Percentiles rank a stretch among this genome's conserved stretches.
phyloP scores from a whole-genome alignment of 495 filamentous ascomycete genomes.

The Neurospora sp. region DNA sequence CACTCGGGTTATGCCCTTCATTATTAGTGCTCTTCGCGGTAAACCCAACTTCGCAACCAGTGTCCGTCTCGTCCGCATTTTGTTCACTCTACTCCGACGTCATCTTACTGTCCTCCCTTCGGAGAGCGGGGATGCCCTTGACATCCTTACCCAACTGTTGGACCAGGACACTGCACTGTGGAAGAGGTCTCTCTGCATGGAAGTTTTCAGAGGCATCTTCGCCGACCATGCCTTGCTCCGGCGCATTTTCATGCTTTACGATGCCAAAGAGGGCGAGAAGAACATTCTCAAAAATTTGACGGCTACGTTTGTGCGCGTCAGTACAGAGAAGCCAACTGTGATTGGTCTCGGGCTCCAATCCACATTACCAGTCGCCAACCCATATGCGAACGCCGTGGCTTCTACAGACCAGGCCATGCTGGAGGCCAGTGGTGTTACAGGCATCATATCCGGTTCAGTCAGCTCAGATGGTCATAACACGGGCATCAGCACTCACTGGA shows the following conservation, averaged over 20 bases:
- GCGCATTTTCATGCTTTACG: slow-evolving; percentile 71
- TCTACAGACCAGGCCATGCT: slow-evolving; percentile 72
- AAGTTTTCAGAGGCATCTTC: slow-evolving; percentile 77
- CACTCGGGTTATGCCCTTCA: slow-evolving; percentile 72
- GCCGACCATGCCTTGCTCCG: slow-evolving; percentile 66
- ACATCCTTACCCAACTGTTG: slow-evolving; percentile 76
- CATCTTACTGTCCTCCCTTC: slow-evolving; percentile 63
- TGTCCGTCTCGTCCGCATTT: slow-evolving; percentile 68
- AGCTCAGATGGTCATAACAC: slow-evolving; percentile 51
- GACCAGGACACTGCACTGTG: slow-evolving; percentile 75
- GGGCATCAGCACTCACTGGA: slow-evolving; percentile 86
- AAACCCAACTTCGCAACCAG: slow-evolving; percentile 72
- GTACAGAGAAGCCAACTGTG: slow-evolving; percentile 76
- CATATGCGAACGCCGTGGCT: slow-evolving; percentile 25
- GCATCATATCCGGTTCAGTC: slow-evolving; percentile 75
- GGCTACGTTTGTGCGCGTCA: slow-evolving; percentile 73
- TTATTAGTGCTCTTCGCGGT: slow-evolving; percentile 68
- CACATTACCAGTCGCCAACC: slow-evolving; percentile 51
- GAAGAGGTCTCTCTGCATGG: slow-evolving; percentile 85
- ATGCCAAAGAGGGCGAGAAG: slow-evolving; percentile 61
- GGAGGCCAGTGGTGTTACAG: slow-evolving; percentile 78
- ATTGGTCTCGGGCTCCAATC: slow-evolving; percentile 86
- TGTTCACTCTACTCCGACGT: slow-evolving; percentile 67
- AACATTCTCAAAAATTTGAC: slow-evolving; percentile 72
- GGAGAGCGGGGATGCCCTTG: slow-evolving; percentile 78